These are phyloP conservation scores for Amanita thiersii DNA, from an alignment of 768 basidiomycete genomes.

Conservation along the genomic window DNA sequence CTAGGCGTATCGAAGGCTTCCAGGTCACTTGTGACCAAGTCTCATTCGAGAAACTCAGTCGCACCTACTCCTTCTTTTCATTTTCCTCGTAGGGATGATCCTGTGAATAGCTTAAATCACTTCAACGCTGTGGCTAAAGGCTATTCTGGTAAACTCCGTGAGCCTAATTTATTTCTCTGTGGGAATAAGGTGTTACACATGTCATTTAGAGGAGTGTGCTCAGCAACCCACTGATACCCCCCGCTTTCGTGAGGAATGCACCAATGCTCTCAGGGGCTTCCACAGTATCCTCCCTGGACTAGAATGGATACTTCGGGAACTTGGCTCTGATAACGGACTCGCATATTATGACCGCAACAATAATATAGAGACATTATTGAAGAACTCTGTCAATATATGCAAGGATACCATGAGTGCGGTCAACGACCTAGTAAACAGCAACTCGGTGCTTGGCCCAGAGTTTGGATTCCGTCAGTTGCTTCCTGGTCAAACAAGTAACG, in stretches of 20 bases:
- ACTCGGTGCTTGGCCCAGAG: constrained; percentile 41
- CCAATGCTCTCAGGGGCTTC: constrained; percentile 26
- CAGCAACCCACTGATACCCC: constrained; percentile 16
- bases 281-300: constrained; percentile 22
- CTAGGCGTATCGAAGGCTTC: no score
- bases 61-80: no score
- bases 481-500: constrained; percentile 3
- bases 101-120: no score
- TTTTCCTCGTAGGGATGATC: no score
- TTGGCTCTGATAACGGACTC: constrained; percentile 40
- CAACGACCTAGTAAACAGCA: constrained; percentile 21
- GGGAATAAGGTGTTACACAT: no score
- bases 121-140: no score
- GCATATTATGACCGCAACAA: constrained; percentile 38
- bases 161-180: no score
- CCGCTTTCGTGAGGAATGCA: constrained; percentile 30
- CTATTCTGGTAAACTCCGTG: no score
- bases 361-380: constrained; percentile 39
- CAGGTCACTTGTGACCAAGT: no score
- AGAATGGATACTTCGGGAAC: constrained; percentile 22
- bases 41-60: no score
- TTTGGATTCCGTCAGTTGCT: constrained; percentile 46
- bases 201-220: no score
- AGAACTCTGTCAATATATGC: constrained; percentile 36
- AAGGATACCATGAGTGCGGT: constrained; percentile 35